Evolutionary conservation across 108 stramenopile genomes (phyloP), one percentile per base, ranked within the genome.

Genomic region (Seminavis robusta): DNA sequence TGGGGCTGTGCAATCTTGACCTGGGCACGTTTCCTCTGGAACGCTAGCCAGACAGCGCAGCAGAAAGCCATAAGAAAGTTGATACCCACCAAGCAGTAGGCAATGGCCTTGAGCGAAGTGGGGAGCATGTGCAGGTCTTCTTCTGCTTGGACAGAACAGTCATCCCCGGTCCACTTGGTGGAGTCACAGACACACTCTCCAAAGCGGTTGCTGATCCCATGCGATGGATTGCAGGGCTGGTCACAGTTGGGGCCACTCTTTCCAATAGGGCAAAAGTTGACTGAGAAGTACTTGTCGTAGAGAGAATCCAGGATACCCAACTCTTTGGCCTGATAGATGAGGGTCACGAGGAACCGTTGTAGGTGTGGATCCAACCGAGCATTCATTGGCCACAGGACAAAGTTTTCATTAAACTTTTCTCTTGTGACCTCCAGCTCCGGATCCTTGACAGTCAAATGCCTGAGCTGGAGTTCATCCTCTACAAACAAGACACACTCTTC

Each of bases 121-220:
- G 33, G 8, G 16, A 53, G 36, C 33, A 37, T 6, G 25, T 53
- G 36, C 3, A 15, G 11, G 17, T 53, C 34, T 26, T 53, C 36
- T 11, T 1, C 17, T 37, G 38, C 52, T 20, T 53, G 36, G 8
- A 53, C 27, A 24, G 19, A 21, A 23, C 57, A 58, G 44, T 58
- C 57, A 46, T n/a, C n/a, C n/a, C n/a, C n/a, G n/a, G n/a, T n/a
- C 57, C 44, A 20, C 44, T n/a, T n/a, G n/a, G n/a, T n/a, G n/a
- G n/a, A n/a, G n/a, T n/a, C n/a, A n/a, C n/a, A n/a, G n/a, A n/a
- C 32, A 33, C 57, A 58, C 15, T 15, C 19, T 58, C 57, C 57
- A 16, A 6, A 11, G 15, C 33, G 8, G 37, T 58, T 20, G 7
- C 43, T 16, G 1, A 16, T 8, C 1, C 57, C 57, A 5, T 58